Conservation (phyloP, 176 grass and related monocot species). For the Aegilops tauschii region DNA sequence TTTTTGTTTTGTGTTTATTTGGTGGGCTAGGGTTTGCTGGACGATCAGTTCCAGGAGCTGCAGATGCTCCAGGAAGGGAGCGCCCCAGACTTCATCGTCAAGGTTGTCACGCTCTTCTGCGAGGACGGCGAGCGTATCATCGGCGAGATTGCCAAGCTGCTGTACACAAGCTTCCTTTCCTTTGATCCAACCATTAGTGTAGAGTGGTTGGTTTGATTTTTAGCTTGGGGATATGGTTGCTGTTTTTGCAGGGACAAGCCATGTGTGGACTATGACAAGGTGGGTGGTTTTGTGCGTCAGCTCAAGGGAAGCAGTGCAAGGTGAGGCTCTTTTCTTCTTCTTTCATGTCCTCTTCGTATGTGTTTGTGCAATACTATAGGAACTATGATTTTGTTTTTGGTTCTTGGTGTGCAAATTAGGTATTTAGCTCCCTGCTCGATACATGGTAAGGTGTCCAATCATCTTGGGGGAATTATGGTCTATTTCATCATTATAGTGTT, state of each 20-base stretch:
- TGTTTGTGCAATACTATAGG: not conserved
- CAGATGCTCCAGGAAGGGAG: constrained; percentile 39
- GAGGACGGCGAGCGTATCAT: constrained; percentile 56
- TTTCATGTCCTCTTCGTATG: not conserved
- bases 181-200: not conserved
- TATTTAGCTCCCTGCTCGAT: not conserved
- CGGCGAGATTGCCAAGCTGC: constrained; percentile 25
- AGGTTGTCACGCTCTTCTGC: constrained; percentile 62
- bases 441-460: not conserved
- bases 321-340: constrained; percentile 20
- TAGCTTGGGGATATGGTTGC: not conserved
- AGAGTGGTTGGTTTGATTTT: not conserved
- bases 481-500: not conserved
- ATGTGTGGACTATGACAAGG: constrained; percentile 45
- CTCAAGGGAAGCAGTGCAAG: constrained; percentile 61
- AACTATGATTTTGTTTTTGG: not conserved
- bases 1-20: not conserved
- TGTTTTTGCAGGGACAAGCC: constrained; percentile 35
- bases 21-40: constrained; percentile 49
- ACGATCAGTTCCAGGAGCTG: constrained; percentile 59
- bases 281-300: constrained; percentile 49
- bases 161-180: constrained; percentile 33
- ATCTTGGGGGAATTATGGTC: not conserved
- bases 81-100: constrained; percentile 35
- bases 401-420: not conserved